Conservation (phyloP, 2,329 filamentous ascomycete genomes). For the Venturia nashicola region DNA sequence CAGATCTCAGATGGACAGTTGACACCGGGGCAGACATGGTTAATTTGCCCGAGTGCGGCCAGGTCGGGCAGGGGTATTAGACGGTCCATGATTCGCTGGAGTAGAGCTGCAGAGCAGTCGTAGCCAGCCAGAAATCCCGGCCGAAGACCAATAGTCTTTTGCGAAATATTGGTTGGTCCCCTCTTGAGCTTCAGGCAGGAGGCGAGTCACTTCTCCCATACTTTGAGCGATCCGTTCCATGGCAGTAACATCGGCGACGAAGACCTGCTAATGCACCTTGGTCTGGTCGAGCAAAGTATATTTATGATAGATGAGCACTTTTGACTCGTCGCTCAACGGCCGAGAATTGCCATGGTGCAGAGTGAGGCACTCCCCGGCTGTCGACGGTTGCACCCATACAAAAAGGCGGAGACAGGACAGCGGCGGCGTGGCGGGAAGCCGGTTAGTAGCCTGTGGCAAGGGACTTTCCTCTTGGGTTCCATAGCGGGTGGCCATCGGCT, state of each 20-base stretch:
- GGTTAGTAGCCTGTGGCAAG: not conserved
- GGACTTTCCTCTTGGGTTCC: not conserved
- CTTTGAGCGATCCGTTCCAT: not conserved
- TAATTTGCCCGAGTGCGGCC: not conserved
- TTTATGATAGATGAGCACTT: not conserved
- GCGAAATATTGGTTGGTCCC: not conserved
- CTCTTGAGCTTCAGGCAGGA: not conserved
- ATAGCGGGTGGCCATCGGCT: not conserved
- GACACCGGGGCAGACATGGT: too few relatives aligned
- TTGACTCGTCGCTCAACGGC: constrained; percentile 4
- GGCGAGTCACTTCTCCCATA: not conserved
- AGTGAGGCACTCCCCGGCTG: not conserved
- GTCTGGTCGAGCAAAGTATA: not conserved
- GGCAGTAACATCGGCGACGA: not conserved
- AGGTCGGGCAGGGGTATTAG: not conserved
- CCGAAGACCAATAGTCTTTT: not conserved
- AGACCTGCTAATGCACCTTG: not conserved
- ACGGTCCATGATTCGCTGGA: not conserved
- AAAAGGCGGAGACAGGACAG: not conserved
- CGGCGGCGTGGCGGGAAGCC: not conserved
- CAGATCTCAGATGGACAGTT: too few relatives aligned
- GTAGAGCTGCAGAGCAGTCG: not conserved
- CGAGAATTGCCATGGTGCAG: not conserved
- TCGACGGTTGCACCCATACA: not conserved
- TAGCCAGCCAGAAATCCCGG: constrained; percentile 1